Conservation (phyloP, 768 basidiomycete species). For the Cubamyces lactineus region DNA sequence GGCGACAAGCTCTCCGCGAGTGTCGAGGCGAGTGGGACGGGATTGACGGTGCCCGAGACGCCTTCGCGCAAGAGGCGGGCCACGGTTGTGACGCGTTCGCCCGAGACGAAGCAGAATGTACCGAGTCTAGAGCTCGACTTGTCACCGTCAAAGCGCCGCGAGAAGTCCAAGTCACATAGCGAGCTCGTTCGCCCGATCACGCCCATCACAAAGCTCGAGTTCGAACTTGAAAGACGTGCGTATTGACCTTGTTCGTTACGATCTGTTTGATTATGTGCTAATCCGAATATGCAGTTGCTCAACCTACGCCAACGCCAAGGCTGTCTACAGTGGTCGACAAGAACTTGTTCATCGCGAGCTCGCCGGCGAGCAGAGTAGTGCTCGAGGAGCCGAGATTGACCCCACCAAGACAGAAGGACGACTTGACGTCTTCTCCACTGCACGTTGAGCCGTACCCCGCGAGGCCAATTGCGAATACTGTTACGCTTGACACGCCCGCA, state of each 20-base stretch:
- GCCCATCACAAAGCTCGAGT: constrained; percentile 63
- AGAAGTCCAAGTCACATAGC: constrained; percentile 68
- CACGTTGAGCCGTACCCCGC: constrained; percentile 69
- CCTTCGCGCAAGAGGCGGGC: constrained; percentile 51
- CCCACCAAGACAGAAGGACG: constrained; percentile 50
- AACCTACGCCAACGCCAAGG: constrained; percentile 40
- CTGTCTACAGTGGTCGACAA: constrained; percentile 72
- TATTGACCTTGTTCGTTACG: background rate
- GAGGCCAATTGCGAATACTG: constrained; percentile 42
- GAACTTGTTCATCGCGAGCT: constrained; percentile 65
- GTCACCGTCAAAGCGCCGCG: constrained; percentile 65
- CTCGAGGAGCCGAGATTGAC: constrained; percentile 56
- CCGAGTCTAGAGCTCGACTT: constrained; percentile 44
- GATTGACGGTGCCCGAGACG: constrained; percentile 35
- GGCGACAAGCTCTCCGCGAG: background rate
- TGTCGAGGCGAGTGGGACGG: background rate
- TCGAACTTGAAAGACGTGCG: constrained; percentile 68
- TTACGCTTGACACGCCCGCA: constrained; percentile 51
- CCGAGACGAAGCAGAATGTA: constrained; percentile 39
- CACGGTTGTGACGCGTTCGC: constrained; percentile 70
- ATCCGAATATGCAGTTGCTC: constrained; percentile 22
- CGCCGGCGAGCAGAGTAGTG: constrained; percentile 44
- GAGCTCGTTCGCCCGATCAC: constrained; percentile 69
- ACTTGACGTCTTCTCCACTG: constrained; percentile 61
- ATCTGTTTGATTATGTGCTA: background rate